Base-by-base conservation (phyloP, 441 rosid genomes). In the Bruguiera hainesii region DNA sequence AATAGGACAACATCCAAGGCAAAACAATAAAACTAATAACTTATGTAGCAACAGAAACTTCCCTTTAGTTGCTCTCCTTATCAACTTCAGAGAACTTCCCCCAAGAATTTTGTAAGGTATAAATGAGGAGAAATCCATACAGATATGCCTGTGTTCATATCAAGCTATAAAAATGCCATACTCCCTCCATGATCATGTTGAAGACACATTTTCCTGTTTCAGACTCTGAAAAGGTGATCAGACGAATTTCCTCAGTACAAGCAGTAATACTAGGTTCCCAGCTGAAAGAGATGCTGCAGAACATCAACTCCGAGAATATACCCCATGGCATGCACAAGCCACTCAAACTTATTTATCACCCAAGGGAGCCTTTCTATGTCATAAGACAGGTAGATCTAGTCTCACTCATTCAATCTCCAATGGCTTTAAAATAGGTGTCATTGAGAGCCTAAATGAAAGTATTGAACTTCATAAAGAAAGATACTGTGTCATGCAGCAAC, bases 281-380 rank as follows among this genome's bases (percentile, higher is more conserved):
- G 73, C 80, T 90, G 78, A 88, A 87, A 82, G 90, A 90, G 75
- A 84, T 87, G 83, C 68, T 93, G 72, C 73, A 50, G 78, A 77
- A 49, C 57, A 73, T 86, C 61, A 71, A 75, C 62, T 77, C 89
- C 20, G 80, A 73, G 71, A 82, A 76, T 35, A 51, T 61, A 63
- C 77, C 80, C 69, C 82, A 65, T 39, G 85, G 84, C 61, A 80
- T 65, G 73, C 69, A 55, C 66, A 83, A 82, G 69, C 87, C 91
- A 25, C 78, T 88, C 78, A 91, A 79, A 74, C 88, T 91, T 59
- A 81, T 79, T 60, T 87, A 87, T 80, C 88, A 91, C 65, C 91
- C 84, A 2, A 83, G 83, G 67, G 89, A 85, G 77, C 82, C 98
- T 52, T 89, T 91, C 75, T 91, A 89, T 77, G 85, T 91, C 76